phyloP scores from a whole-genome alignment of 2,329 filamentous ascomycete genomes.

The Microascus cirrosus region DNA sequence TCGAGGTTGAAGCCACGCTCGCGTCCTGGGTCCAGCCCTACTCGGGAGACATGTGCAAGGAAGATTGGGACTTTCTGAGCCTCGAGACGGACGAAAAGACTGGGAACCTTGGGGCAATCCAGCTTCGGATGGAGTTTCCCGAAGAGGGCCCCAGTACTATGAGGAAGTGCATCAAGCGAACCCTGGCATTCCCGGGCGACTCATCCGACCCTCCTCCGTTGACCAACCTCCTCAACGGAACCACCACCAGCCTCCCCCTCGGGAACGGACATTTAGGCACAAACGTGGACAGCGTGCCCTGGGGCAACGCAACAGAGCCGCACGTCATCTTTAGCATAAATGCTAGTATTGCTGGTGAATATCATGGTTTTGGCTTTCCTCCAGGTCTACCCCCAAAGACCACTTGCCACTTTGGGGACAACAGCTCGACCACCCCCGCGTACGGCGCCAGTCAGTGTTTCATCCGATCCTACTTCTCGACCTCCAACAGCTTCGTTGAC shows the following conservation, averaged over 20 bases:
- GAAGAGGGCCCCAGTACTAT: conserved; percentile 35
- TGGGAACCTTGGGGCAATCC: conserved; percentile 48
- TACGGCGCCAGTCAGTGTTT: conserved; percentile 43
- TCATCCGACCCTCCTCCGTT: background rate
- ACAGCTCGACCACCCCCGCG: conserved; percentile 23
- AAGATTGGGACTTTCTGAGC: conserved; percentile 59
- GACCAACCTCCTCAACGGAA: background rate
- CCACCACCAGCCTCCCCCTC: background rate
- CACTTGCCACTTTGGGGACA: conserved; percentile 36
- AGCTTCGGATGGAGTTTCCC: conserved; percentile 59
- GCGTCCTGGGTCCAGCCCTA: conserved; percentile 23
- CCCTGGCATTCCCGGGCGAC: conserved; percentile 28
- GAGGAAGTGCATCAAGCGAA: conserved; percentile 53
- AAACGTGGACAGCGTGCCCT: too few relatives aligned
- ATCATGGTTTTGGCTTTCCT: background rate
- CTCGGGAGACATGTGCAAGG: conserved; percentile 59
- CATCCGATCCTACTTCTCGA: conserved; percentile 41
- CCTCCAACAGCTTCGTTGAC: conserved; percentile 45
- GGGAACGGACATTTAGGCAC: background rate
- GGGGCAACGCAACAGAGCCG: too few relatives aligned
- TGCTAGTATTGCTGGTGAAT: background rate
- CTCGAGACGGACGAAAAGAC: conserved; percentile 49
- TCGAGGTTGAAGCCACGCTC: background rate
- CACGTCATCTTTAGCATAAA: background rate
- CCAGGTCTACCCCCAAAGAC: background rate